Evolutionary conservation across 225 moss, liverwort and hornwort genomes (phyloP), one percentile per base, ranked within the genome.

Genomic region (Polytrichum commune): DNA sequence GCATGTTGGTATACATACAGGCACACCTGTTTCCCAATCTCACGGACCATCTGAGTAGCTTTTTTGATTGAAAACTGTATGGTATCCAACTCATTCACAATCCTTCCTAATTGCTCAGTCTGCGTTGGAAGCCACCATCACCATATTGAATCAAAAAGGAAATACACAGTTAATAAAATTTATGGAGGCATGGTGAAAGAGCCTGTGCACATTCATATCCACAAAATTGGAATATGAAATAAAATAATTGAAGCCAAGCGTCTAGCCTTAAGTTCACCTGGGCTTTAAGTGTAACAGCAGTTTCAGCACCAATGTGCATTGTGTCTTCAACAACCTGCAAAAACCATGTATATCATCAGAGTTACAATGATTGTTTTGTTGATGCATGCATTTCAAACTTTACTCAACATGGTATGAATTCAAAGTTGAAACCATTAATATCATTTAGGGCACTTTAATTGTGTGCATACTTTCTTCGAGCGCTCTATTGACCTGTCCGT

Each of bases 31-130:
- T 93, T 92, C 72, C 92, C 90, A 58, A 98, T 88, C 79, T 95
- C 89, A 73, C 90, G 88, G 20, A 98, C 94, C 65, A 98, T 84
- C 18, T 93, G 91, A 38, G 95, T 83, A 54, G 97, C 97, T 64
- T 93, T 98, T 55, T 95, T 98, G 6, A 98, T 87, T 9, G 97
- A 95, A 70, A 94, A 98, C 53, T 94, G 92, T 75, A 98, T 90
- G 6, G 91, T 98, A 62, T 98, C 97, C 78, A 98, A 74, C 72
- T 98, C 97, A 71, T 91, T 98, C 23, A 90, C 90, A 73, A 98
- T 98, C 81, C 90, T 90, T 62, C 92, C 97, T 82, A 98, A 85
- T 85, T 98, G 97, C 78, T 98, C 95, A 33, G 94, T 98, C 95
- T 98, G 84, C 56, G 26, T 62, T 35, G 35, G 9, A 35, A 35